Evolutionary conservation across 208 protist genomes (phyloP), one percentile per base, ranked within the genome.

Genomic region (Herpetomonas samuelpessoai): DNA sequence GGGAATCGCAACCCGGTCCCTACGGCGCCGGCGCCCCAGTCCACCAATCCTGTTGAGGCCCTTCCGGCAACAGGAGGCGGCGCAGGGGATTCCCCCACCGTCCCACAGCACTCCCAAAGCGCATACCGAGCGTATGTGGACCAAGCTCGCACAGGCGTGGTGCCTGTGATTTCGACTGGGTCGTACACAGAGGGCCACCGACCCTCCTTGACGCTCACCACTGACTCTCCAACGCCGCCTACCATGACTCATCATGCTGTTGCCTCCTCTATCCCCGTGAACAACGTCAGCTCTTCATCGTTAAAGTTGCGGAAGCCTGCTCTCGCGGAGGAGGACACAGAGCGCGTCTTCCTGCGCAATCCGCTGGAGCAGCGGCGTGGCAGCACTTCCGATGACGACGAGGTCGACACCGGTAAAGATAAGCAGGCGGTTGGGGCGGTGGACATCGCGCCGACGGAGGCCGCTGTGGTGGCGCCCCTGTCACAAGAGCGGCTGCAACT

Each of bases 331-430:
- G 35, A 18, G 35, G 35, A 41, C 9, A 41, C 6, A 14, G 35
- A 41, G 6, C 35, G 35, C 14, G 38, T 48, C 10, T 68, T 47
- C n/a, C 31, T 68, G n/a, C 60, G 39, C 18, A 62, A 53, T 29
- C 51, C 45, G 6, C 45, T 59, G 10, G 27, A 50, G 27, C 66
- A 59, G 19, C 53, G 26, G 22, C 57, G 59, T 19, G 56, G 39
- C 56, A 41, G 48, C 48, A 49, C 52, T 16, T 25, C 31, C 18
- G 62, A 74, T 29, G 50, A 39, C 10, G 53, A 60, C 25, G 47
- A 41, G 0, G 62, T 45, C 22, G 62, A 74, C 35, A 68, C 56
- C 50, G 16, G 30, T 22, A 56, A 68, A 19, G 68, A 62, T 35
- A 54, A 56, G 9, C 9, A 41, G 6, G 35, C 35, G 35, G 35